Conservation (phyloP, 345 rosid species). For the Hibiscus trionum region DNA sequence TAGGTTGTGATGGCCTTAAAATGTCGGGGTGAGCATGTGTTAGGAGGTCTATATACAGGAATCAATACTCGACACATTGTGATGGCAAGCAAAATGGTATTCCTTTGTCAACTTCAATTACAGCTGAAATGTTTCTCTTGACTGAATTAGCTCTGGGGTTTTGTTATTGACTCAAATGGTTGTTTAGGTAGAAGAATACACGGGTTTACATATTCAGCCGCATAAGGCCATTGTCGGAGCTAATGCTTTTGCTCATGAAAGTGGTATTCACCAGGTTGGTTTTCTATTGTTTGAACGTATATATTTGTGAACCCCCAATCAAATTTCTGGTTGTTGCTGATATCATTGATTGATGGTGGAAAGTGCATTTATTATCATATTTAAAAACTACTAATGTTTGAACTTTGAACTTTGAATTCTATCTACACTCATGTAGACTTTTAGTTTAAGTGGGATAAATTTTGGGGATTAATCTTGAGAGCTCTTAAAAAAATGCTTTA, state of each 20-base stretch:
- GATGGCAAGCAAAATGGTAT: conserved; percentile 96
- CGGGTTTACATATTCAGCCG: conserved; percentile 81
- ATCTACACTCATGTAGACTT: background rate
- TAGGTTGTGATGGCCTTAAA: conserved; percentile 90
- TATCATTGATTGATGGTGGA: background rate
- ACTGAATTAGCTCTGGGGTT: background rate
- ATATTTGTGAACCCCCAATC: background rate
- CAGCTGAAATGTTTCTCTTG: background rate
- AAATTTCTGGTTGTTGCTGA: background rate
- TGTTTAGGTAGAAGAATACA: conserved; percentile 81
- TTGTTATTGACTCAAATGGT: conserved; percentile 4
- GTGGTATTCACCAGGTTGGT: conserved; percentile 90
- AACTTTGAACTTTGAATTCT: background rate
- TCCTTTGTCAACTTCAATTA: background rate
- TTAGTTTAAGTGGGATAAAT: background rate
- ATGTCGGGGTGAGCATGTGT: conserved; percentile 69
- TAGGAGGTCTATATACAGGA: conserved; percentile 80
- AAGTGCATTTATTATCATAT: background rate
- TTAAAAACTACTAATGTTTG: background rate
- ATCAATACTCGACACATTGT: conserved; percentile 66
- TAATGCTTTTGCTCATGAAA: conserved; percentile 96
- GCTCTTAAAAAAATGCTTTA: background rate
- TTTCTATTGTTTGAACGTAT: background rate
- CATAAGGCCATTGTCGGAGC: conserved; percentile 97
- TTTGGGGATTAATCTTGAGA: background rate